These are phyloP conservation scores for Xerocomellus chrysenteron DNA, from an alignment of 768 basidiomycete genomes.

Conservation along the genomic window DNA sequence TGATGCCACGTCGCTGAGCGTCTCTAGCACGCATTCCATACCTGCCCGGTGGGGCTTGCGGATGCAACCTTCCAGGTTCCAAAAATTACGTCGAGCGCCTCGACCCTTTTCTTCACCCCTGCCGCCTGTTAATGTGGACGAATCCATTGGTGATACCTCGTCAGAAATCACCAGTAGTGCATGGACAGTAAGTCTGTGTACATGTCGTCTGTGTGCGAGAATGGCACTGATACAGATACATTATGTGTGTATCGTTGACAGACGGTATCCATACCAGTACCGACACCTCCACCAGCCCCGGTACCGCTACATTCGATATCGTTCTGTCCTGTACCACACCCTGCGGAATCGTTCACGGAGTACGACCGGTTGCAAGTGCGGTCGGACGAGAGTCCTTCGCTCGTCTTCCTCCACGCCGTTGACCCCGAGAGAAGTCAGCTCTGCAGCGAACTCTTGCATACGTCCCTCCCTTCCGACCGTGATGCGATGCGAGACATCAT, in stretches of 20 bases:
- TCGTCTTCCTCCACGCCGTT: conserved; percentile 22
- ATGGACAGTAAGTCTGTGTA: conserved; percentile 19
- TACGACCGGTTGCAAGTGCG: conserved; percentile 27
- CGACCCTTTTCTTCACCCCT: not conserved
- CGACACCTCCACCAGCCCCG: not conserved
- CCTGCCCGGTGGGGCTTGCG: conserved; percentile 4
- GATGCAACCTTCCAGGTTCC: conserved; percentile 14
- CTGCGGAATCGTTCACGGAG: conserved; percentile 31
- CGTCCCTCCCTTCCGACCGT: conserved; percentile 22
- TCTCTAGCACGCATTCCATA: not conserved
- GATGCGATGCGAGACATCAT: conserved; percentile 29
- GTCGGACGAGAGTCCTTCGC: conserved; percentile 18
- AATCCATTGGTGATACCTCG: not conserved
- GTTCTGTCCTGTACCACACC: conserved; percentile 22
- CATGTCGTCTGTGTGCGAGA: not conserved
- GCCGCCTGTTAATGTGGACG: not conserved
- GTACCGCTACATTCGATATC: conserved; percentile 14
- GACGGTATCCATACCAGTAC: conserved; percentile 1
- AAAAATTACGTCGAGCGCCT: conserved; percentile 17
- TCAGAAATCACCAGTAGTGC: conserved; percentile 4
- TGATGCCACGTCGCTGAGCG: conserved; percentile 7
- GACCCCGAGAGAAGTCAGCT: conserved; percentile 20
- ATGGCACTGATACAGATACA: not conserved
- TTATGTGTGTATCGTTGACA: not conserved
- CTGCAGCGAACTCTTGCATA: conserved; percentile 30